Base-by-base conservation (phyloP, 306 rosid genomes). In the Malus sieversii region DNA sequence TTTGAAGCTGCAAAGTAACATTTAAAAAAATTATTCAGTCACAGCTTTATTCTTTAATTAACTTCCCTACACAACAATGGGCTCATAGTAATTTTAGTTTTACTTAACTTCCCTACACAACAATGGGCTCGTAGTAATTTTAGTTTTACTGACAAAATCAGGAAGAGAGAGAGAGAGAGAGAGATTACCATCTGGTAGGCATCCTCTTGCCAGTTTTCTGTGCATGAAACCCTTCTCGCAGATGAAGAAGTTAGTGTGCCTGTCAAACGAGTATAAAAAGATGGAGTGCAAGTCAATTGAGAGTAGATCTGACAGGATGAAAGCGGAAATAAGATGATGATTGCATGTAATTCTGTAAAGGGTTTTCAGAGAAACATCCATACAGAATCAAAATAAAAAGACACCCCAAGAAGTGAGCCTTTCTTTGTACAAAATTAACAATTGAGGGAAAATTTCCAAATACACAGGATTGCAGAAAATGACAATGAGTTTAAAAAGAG, bases 171-270 rank as follows among this genome's bases (percentile, higher is more conserved):
- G 14, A 13, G 33, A 13, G 9, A 29, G 42, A 38, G 42, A 70
- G 30, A 30, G 65, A 55, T 62, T 84, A 91, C 98, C 96, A 85
- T 92, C 82, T 84, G 90, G 77, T 79, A 88, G 73, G 80, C 72
- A 72, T 87, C 97, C 85, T 90, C 97, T 83, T 84, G 94, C 93
- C 90, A 82, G 74, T 94, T 96, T 65, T 73, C 84, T 29, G 88
- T 88, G 83, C 78, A 84, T 75, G 84, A 78, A 55, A 87, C 88
- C 82, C 86, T 89, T 62, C 87, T 78, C 84, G 80, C 94, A 38
- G 79, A 77, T 23, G 96, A 84, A 61, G 95, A 88, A 77, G 89
- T 93, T 80, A 87, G 78, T 81, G 92, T 88, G 57, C 89, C 96
- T 72, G 19, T 72, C n/a, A 14, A 72, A 71, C 2, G 46, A 20